Evolutionary conservation across 139 green algal genomes (phyloP), one percentile per base, ranked within the genome.

Genomic region (Haematococcus sp.): DNA sequence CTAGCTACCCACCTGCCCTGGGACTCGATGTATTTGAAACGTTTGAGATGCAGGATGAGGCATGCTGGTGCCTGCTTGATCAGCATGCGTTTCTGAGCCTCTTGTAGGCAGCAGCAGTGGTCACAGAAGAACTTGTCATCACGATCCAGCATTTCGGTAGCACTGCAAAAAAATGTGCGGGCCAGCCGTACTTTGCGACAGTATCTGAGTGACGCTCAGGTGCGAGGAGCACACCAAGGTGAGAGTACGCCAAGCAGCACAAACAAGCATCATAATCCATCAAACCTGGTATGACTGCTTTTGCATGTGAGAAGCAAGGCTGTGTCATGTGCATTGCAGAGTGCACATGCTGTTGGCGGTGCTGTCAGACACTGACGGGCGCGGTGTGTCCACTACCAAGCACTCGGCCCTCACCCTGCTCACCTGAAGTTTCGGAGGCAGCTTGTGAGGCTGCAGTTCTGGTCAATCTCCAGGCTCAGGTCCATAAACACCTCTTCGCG

Each of bases 91-190:
- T 97, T 98, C 81, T 98, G 88, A n/a, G 88, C 92, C 75, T 97
- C 92, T 85, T 94, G 91, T 56, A 93, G 69, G 77, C 91, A 92
- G 67, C 91, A 88, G 84, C 95, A 99, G 19, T 83, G 72, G 84
- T 98, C 94, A 83, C 95, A 99, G 74, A 93, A 94, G 81, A 98
- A 99, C 84, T 99, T 99, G 78, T 99, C 92, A 13, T 91, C 82
- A 11, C 77, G 79, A 27, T 89, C 77, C 49, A 98, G 71, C 49
- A 90, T 93, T 75, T 98, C 93, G 43, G 82, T 95, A 7, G 87
- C 83, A 66, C 84, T 93, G 85, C 68, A 76, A 5, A 23, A 63
- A 13, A n/a, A n/a, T n/a, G n/a, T n/a, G n/a, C n/a, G n/a, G n/a
- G n/a, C 15, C 15, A 55, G 17, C 17, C 17, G 15, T 15, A 23